Conservation (phyloP, 1,139 yeast species). For the Kodamaea derodonti region DNA sequence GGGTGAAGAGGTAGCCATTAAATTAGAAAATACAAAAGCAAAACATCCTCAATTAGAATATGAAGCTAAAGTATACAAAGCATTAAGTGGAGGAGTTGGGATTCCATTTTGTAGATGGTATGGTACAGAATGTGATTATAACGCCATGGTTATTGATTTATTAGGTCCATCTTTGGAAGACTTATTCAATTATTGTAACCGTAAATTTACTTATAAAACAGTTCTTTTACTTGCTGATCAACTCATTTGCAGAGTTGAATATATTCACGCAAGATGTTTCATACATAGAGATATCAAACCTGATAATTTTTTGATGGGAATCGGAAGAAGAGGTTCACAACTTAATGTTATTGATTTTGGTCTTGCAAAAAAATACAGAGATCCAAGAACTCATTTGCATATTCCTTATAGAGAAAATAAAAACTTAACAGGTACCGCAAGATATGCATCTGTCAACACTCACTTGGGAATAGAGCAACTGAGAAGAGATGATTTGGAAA, state of each 20-base stretch:
- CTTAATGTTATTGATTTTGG: constrained; percentile 97
- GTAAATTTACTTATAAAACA: constrained; percentile 90
- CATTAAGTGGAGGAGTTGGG: constrained; percentile 94
- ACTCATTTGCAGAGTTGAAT: constrained; percentile 89
- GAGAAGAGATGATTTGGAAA: constrained; percentile 94
- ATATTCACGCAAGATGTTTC: constrained; percentile 91
- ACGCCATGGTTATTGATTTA: constrained; percentile 94
- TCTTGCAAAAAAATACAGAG: constrained; percentile 91
- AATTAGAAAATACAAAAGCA: constrained; percentile 83
- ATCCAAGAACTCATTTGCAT: constrained; percentile 92
- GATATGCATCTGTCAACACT: constrained; percentile 93
- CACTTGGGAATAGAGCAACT: constrained; percentile 96
- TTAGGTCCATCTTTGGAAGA: constrained; percentile 96
- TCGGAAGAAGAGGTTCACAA: constrained; percentile 91
- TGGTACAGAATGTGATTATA: constrained; percentile 94
- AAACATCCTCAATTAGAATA: constrained; percentile 96
- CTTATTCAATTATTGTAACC: constrained; percentile 89
- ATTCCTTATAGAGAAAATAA: constrained; percentile 96
- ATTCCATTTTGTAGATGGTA: constrained; percentile 97
- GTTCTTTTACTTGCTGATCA: constrained; percentile 92
- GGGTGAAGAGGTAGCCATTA: constrained; percentile 97
- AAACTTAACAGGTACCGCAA: constrained; percentile 94
- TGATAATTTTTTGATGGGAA: constrained; percentile 95
- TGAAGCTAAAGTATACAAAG: constrained; percentile 93
- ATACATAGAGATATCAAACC: constrained; percentile 94